Conservation (phyloP, 352 stramenopile genomes). For the Phytopythium cucurbitacearum region DNA sequence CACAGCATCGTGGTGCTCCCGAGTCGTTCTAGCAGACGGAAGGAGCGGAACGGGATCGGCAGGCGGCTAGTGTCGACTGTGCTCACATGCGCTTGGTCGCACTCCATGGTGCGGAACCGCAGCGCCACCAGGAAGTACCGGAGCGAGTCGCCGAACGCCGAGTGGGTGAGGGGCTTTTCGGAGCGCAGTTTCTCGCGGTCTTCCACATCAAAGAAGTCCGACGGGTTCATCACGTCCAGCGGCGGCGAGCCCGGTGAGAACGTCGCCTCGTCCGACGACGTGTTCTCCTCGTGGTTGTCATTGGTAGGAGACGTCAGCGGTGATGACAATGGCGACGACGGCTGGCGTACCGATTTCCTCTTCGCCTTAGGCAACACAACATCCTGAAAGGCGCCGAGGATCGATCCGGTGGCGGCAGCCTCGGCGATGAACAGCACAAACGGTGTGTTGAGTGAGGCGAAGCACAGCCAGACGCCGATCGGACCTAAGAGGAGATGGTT, state of each 20-base stretch:
- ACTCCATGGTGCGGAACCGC: conserved; percentile 56
- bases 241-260: conserved; percentile 24
- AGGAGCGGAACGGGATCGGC: conserved; percentile 66
- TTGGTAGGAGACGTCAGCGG: background rate
- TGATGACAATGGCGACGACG: background rate
- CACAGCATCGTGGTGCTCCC: conserved; percentile 86
- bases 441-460: conserved; percentile 79
- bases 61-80: conserved; percentile 21
- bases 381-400: conserved; percentile 72
- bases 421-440: conserved; percentile 77
- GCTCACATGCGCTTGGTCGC: conserved; percentile 44
- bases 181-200: conserved; percentile 77
- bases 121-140: conserved; percentile 74
- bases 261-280: conserved; percentile 5
- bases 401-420: conserved; percentile 61
- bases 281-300: background rate
- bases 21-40: conserved; percentile 74
- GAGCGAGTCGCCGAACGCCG: conserved; percentile 57
- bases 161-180: conserved; percentile 59
- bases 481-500: conserved; percentile 66
- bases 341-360: background rate
- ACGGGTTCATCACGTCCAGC: conserved; percentile 16
- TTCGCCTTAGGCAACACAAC: conserved; percentile 34
- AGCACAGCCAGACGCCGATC: conserved; percentile 83
- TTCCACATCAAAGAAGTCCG: conserved; percentile 79